Base-by-base conservation (phyloP, 2,329 filamentous ascomycete genomes). In the Waltergamsia citrina region DNA sequence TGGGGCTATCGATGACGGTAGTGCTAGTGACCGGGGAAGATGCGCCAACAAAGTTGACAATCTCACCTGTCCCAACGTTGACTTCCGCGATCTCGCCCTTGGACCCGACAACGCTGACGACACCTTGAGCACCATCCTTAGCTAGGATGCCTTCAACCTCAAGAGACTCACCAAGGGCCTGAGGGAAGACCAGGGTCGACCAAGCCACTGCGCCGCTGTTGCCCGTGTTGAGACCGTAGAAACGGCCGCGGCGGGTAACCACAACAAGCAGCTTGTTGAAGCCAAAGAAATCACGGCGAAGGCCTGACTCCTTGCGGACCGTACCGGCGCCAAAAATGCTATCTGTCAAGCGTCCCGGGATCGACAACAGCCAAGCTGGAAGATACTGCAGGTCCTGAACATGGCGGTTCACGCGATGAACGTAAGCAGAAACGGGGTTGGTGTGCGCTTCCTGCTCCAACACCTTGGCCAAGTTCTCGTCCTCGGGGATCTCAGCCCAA, bases 401-500 rank as follows among this genome's bases (percentile, higher is more conserved):
- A 51, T 98, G 92, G 29, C 92, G 82, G 42, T 73, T 81, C 11
- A 94, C 69, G 11, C 92, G 81, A 58, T 95, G 87, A 19, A 90
- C 61, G 50, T 94, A 98, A n/a, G 92, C 92, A 9, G 73, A 67
- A 6, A 85, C 49, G 4, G 85, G 69, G 51, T 82, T 94, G 49
- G 81, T 82, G 51, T 94, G 83, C 4, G 85, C 83, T 59, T 98
- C 90, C 17, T 84, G 74, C 44, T 94, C 83, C 7, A 96, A 67
- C 20, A 86, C 84, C 52, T 84, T 80, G 6, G 79, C 86, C 32
- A 95, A 65, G 33, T 78, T 71, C 51, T 88, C 82, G 12, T 73
- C 72, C 43, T 81, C 76, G 10, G 81, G 78, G 6, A 85, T 71
- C 32, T 90, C 84, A 1, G 81, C 83, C 72, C 85, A 94, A 9